Evolutionary conservation across 495 filamentous ascomycete species (phyloP), one percentile per base, ranked within the genome.

Genomic region (Penicillium malachiteum): DNA sequence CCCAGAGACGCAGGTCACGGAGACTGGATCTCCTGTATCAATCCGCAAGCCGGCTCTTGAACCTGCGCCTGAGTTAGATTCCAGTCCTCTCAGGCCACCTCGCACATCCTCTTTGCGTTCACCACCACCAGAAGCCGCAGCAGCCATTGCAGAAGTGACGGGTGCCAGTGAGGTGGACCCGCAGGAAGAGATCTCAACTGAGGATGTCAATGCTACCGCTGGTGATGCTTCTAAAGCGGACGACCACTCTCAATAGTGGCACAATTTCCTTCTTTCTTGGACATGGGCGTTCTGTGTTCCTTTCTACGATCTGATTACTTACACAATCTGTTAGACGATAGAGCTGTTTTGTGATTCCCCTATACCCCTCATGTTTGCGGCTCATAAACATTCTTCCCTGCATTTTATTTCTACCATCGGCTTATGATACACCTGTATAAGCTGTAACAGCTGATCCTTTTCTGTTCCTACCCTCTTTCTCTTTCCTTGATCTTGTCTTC

Each of bases 91-190:
- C 26, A 63, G 66, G 2, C 71, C 73, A 30, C 72, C 71, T 2
- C 73, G 73, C 34, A 75, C 73, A 30, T 76, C 73, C 13, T 78
- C 73, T 11, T 57, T 75, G 40, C 66, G 56, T 37, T 62, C 66
- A 10, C 45, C 60, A 2, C 52, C 56, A 9, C 41, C 57, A 2
- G 54, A 63, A 26, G 26, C 54, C 3, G 43, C 57, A 7, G 50
- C 55, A 14, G 55, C 49, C 3, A 58, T 64, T 34, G 52, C 55
- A 14, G 51, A n/a, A 3, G 55, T 54, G 32, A 33, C 48, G n/a
- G 45, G 31, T 13, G 30, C 40, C 12, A 42, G 13, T 7, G 58
- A 61, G 10, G 50, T 57, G n/a, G 30, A 16, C n/a, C 41, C 35
- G 17, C 13, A 42, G 7, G 46, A 43, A 18, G 42, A 56, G 21